Conservation (phyloP, 2,329 filamentous ascomycete species). For the Cladosporium sp. region DNA sequence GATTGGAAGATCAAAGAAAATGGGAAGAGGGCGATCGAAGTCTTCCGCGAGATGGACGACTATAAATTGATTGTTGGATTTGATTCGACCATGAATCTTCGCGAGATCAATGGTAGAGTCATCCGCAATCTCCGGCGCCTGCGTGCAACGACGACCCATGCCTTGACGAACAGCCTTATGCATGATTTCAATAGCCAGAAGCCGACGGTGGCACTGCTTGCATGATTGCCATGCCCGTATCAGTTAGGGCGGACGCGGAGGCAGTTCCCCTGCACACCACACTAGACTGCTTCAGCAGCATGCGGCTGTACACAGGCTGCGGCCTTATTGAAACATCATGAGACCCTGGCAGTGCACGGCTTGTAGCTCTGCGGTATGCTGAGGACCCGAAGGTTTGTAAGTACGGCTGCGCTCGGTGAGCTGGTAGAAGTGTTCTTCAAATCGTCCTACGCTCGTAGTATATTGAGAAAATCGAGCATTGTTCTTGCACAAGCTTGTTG, state of each 20-base stretch:
- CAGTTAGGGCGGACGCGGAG: neutral
- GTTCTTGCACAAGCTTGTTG: neutral
- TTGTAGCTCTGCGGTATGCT: too few species aligned
- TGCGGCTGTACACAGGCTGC: conserved; percentile 2
- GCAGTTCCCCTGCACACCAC: neutral
- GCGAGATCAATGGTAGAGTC: neutral
- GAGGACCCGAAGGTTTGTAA: too few species aligned
- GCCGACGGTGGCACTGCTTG: neutral
- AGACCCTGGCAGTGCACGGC: neutral
- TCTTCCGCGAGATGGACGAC: too few species aligned
- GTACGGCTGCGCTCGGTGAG: too few species aligned
- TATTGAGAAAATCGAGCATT: too few species aligned
- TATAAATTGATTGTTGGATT: too few species aligned
- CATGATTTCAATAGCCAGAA: conserved; percentile 8
- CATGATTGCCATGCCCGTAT: neutral
- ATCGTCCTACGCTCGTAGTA: too few species aligned
- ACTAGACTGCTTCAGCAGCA: neutral
- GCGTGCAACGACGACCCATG: neutral
- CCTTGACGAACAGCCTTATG: neutral
- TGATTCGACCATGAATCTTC: neutral
- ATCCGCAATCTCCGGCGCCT: neutral
- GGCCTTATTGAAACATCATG: neutral
- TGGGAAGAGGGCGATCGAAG: too few species aligned
- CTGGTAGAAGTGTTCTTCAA: too few species aligned
- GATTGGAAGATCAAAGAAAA: too few species aligned